These are phyloP conservation scores for Candida glaebosa DNA, from an alignment of 805 yeast species.

Conservation along the genomic window DNA sequence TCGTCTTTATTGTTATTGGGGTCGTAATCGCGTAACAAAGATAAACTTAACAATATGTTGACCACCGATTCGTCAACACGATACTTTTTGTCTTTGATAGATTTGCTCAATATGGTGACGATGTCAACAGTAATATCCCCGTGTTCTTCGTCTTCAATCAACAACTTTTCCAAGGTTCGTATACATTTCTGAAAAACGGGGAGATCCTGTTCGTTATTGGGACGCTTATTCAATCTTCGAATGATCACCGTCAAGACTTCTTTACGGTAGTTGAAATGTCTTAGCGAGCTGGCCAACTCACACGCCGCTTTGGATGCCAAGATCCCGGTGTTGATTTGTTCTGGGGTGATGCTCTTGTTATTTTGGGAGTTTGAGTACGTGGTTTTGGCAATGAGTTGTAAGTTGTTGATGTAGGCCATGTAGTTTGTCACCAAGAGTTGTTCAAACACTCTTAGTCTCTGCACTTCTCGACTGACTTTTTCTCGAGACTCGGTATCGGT, in stretches of 20 bases:
- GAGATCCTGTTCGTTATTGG: slow-evolving; percentile 45
- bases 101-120: slow-evolving; percentile 62
- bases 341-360: slow-evolving; percentile 25
- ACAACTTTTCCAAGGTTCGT: slow-evolving; percentile 61
- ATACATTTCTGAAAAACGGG: slow-evolving; percentile 56
- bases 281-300: slow-evolving; percentile 60
- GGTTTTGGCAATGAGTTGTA: slow-evolving; percentile 42
- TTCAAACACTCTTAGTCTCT: slow-evolving; percentile 74
- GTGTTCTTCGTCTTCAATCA: slow-evolving; percentile 69
- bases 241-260: slow-evolving; percentile 68
- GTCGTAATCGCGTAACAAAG: slow-evolving; percentile 66
- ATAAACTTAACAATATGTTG: slow-evolving; percentile 65
- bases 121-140: slow-evolving; percentile 81
- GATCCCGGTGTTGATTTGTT: slow-evolving; percentile 46
- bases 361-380: slow-evolving; percentile 36
- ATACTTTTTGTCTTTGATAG: slow-evolving; percentile 68
- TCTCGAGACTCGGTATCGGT: slow-evolving; percentile 79
- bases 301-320: slow-evolving; percentile 75
- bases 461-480: slow-evolving; percentile 79
- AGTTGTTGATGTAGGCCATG: slow-evolving; percentile 56
- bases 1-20: slow-evolving; percentile 52
- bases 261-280: slow-evolving; percentile 78
- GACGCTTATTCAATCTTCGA: slow-evolving; percentile 63
- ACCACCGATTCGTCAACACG: slow-evolving; percentile 82
- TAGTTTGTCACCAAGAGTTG: slow-evolving; percentile 71